Conservation (phyloP, 2,329 filamentous ascomycete species). For the Calcarisporium arbuscula region DNA sequence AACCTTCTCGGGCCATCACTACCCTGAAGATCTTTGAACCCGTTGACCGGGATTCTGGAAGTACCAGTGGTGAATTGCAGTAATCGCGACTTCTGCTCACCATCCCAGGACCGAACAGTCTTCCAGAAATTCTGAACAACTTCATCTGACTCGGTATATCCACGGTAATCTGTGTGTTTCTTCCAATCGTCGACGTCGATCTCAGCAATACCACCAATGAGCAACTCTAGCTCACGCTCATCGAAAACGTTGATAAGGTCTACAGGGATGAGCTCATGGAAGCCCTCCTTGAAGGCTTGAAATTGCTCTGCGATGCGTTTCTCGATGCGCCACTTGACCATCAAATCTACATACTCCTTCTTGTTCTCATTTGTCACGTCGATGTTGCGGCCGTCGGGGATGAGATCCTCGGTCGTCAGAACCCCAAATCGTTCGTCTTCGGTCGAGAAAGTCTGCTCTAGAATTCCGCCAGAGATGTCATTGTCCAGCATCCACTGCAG, state of each 20-base stretch:
- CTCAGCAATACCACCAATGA: constrained; percentile 98
- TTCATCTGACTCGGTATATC: constrained; percentile 95
- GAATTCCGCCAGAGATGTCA: constrained; percentile 82
- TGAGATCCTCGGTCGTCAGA: constrained; percentile 87
- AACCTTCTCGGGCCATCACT: constrained; percentile 93
- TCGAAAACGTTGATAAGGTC: constrained; percentile 98
- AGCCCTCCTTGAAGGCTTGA: constrained; percentile 93
- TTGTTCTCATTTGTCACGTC: constrained; percentile 99
- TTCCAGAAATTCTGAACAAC: constrained; percentile 99
- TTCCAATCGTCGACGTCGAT: constrained; percentile 99
- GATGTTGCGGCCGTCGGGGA: constrained; percentile 82
- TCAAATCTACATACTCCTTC: constrained; percentile 95
- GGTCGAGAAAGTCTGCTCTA: constrained; percentile 94
- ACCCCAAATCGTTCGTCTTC: constrained; percentile 97
- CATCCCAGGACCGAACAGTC: constrained; percentile 92
- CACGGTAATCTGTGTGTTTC: constrained; percentile 98
- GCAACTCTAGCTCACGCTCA: constrained; percentile 89
- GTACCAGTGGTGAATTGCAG: constrained; percentile 97
- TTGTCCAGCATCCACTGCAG: constrained; percentile 98
- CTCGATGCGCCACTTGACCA: constrained; percentile 98
- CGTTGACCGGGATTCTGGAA: constrained; percentile 95
- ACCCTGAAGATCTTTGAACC: constrained; percentile 97
- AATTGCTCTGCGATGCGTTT: constrained; percentile 98
- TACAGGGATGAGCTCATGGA: constrained; percentile 93
- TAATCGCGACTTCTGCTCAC: constrained; percentile 93